Conservation (phyloP, 139 green algal genomes). For the Chlamydomonas sp. region DNA sequence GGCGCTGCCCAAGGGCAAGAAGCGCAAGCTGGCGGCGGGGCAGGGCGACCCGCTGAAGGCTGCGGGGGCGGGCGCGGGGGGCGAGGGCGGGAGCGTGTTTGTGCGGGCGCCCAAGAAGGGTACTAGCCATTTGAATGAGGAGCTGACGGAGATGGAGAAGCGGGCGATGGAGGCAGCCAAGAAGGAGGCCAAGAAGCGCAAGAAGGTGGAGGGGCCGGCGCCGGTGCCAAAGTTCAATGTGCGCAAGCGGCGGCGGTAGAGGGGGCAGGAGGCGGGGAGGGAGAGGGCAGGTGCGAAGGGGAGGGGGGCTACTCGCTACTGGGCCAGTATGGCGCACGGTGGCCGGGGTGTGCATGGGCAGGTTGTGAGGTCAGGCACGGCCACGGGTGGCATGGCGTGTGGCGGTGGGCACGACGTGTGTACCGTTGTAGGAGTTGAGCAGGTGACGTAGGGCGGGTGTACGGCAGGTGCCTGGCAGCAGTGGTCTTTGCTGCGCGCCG, state of each 20-base stretch:
- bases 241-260: slow-evolving; percentile 27
- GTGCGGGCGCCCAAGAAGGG: slow-evolving; percentile 42
- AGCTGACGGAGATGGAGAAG: slow-evolving; percentile 59
- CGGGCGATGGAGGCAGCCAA: slow-evolving; percentile 12
- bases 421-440: too few relatives aligned
- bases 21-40: slow-evolving; percentile 1
- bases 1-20: slow-evolving; percentile 7
- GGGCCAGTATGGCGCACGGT: too few relatives aligned
- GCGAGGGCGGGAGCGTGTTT: slow-evolving; percentile 35
- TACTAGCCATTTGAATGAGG: slow-evolving; percentile 35
- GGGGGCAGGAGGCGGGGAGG: too few relatives aligned
- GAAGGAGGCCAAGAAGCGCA: slow-evolving; percentile 47
- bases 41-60: slow-evolving; percentile 44
- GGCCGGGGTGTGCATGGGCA: too few relatives aligned
- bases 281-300: not conserved
- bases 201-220: slow-evolving; percentile 32
- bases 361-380: too few relatives aligned
- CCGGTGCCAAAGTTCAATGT: slow-evolving; percentile 24
- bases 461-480: too few relatives aligned
- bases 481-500: too few relatives aligned
- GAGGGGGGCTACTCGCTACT: too few relatives aligned
- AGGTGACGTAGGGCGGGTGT: too few relatives aligned
- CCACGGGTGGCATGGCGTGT: too few relatives aligned
- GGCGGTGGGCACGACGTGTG: too few relatives aligned
- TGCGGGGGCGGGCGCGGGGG: not conserved